Conservation (phyloP, 192 early-diverging fungal species). For the Coemansia interrupta region DNA sequence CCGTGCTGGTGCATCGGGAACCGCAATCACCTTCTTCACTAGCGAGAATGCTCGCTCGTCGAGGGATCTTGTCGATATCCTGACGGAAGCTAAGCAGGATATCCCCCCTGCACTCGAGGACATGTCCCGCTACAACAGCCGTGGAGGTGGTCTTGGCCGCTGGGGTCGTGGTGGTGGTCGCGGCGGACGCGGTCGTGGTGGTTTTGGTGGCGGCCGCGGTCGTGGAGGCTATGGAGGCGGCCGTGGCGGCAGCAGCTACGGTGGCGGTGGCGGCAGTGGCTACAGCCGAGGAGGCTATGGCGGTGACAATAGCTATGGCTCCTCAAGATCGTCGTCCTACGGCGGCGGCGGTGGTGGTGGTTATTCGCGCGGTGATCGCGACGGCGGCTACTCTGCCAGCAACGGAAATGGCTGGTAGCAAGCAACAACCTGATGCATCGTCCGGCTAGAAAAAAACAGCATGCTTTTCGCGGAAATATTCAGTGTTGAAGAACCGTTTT, state of each 20-base stretch:
- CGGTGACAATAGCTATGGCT: conserved; percentile 24
- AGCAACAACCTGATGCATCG: no score
- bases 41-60: conserved; percentile 77
- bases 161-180: conserved; percentile 50
- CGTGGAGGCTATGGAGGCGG: conserved; percentile 14
- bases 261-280: conserved; percentile 18
- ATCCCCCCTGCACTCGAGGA: conserved; percentile 76
- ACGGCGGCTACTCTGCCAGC: neutral
- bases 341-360: conserved; percentile 10
- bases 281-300: conserved; percentile 21
- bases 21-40: conserved; percentile 93
- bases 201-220: conserved; percentile 18
- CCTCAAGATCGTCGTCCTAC: conserved; percentile 32
- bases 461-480: no score
- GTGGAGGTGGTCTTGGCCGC: conserved; percentile 55
- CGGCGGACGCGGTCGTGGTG: conserved; percentile 34
- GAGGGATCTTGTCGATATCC: conserved; percentile 80
- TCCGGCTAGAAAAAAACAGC: neutral
- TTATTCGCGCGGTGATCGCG: conserved; percentile 37
- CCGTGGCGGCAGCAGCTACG: conserved; percentile 19
- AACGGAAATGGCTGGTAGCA: conserved; percentile 1
- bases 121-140: conserved; percentile 59
- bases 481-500: no score
- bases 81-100: conserved; percentile 87
- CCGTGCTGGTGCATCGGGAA: conserved; percentile 84